These are phyloP conservation scores for Suillus americanus DNA, from an alignment of 768 basidiomycete genomes.

Conservation along the genomic window DNA sequence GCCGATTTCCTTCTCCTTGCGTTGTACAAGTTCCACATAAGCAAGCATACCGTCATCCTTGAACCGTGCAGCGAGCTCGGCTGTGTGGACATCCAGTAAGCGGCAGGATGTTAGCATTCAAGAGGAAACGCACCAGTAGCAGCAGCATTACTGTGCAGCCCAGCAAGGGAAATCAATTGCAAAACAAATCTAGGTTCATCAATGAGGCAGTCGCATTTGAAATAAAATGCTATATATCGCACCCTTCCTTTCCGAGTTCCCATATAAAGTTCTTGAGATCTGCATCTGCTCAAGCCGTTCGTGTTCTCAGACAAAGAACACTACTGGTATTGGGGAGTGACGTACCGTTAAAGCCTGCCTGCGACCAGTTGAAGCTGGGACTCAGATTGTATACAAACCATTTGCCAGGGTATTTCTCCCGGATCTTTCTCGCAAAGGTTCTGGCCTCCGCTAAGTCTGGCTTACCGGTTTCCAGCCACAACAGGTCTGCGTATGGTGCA, in stretches of 20 bases:
- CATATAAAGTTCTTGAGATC: conserved; percentile 85
- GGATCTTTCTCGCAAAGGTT: conserved; percentile 73
- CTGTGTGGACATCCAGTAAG: conserved; percentile 32
- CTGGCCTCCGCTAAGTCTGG: conserved; percentile 81
- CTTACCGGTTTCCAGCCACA: conserved; percentile 93
- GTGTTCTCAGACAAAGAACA: not conserved
- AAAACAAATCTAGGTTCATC: conserved; percentile 68
- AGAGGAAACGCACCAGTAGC: conserved; percentile 54
- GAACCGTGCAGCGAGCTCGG: conserved; percentile 77
- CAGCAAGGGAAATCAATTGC: conserved; percentile 86
- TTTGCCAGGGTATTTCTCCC: conserved; percentile 65
- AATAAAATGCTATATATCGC: conserved; percentile 16
- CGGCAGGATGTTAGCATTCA: not conserved
- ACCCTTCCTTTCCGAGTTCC: conserved; percentile 90
- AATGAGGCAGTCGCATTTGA: conserved; percentile 4
- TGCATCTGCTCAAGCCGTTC: conserved; percentile 41
- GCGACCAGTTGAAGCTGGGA: conserved; percentile 93
- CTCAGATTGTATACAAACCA: conserved; percentile 93
- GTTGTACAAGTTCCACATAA: conserved; percentile 85
- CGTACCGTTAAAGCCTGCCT: conserved; percentile 71
- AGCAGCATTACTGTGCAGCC: conserved; percentile 83
- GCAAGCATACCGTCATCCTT: conserved; percentile 91
- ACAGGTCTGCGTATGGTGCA: conserved; percentile 83
- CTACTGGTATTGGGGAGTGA: conserved; percentile 4
- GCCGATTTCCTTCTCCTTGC: conserved; percentile 84